phyloP scores from a whole-genome alignment of 2,329 filamentous ascomycete genomes.

The Conoideocrella luteorostrata region DNA sequence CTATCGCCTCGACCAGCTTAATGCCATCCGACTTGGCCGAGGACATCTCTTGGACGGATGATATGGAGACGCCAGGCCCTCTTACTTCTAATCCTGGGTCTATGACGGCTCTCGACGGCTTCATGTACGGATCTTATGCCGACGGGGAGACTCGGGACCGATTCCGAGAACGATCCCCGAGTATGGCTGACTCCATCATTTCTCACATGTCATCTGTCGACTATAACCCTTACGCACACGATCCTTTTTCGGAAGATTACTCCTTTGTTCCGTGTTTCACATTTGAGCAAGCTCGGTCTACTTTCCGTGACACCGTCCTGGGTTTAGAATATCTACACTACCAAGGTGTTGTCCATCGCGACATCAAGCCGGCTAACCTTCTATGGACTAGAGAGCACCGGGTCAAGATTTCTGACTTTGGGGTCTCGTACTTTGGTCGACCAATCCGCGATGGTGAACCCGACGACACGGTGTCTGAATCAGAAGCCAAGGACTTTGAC shows the following conservation, averaged over 20 bases:
- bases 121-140: slow-evolving; percentile 66
- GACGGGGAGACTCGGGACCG: slow-evolving; percentile 53
- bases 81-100: slow-evolving; percentile 46
- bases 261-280: slow-evolving; percentile 93
- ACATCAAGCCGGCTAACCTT: slow-evolving; percentile 86
- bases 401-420: slow-evolving; percentile 98
- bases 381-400: slow-evolving; percentile 78
- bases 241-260: slow-evolving; percentile 76
- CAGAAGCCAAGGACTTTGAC: slow-evolving; percentile 79
- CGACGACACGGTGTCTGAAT: slow-evolving; percentile 68
- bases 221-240: slow-evolving; percentile 50
- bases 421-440: slow-evolving; percentile 92
- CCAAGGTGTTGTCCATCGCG: slow-evolving; percentile 75
- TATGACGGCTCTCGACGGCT: slow-evolving; percentile 62
- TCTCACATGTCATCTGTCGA: slow-evolving; percentile 63
- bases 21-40: slow-evolving; percentile 29
- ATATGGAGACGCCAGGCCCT: slow-evolving; percentile 47
- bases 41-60: slow-evolving; percentile 36
- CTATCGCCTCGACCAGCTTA: slow-evolving; percentile 31
- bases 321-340: slow-evolving; percentile 91
- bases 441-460: slow-evolving; percentile 77
- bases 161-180: slow-evolving; percentile 65
- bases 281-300: slow-evolving; percentile 70
- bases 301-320: slow-evolving; percentile 87
- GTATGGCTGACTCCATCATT: slow-evolving; percentile 71